Evolutionary conservation across 1,284 basidiomycete genomes (phyloP).

Genomic region (Anthracocystis setariae): DNA sequence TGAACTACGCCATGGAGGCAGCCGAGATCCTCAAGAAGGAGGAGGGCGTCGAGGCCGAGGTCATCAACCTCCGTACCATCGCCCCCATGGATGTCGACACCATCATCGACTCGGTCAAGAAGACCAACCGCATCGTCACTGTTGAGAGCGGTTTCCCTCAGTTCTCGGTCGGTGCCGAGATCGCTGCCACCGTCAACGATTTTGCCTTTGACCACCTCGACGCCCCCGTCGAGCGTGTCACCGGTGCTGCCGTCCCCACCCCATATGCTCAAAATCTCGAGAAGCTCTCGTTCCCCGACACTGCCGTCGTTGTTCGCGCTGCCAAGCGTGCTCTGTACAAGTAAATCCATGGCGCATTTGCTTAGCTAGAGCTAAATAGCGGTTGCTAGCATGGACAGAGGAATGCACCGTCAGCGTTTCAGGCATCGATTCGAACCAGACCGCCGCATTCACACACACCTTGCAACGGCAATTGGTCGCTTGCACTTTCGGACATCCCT

Average conservation of each 20-base stretch:
- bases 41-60: conserved; percentile 91
- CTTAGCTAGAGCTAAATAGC: too few relatives aligned
- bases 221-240: conserved; percentile 95
- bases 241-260: conserved; percentile 77
- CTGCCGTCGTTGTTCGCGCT: conserved; percentile 58
- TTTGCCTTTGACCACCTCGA: conserved; percentile 75
- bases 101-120: conserved; percentile 94
- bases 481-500: too few relatives aligned
- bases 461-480: too few relatives aligned
- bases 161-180: conserved; percentile 98
- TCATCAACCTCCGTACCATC: conserved; percentile 95
- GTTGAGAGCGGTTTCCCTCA: conserved; percentile 99
- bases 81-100: conserved; percentile 97
- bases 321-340: conserved; percentile 65
- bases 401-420: too few relatives aligned
- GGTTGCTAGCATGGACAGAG: too few relatives aligned
- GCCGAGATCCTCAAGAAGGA: conserved; percentile 87
- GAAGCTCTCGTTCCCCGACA: conserved; percentile 63
- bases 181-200: conserved; percentile 83
- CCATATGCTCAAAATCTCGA: conserved; percentile 73
- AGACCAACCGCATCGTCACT: conserved; percentile 94
- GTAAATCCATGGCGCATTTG: conserved; percentile 20
- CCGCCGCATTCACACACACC: too few relatives aligned
- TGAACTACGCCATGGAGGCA: conserved; percentile 74
- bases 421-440: too few relatives aligned